Conservation (phyloP, 164 flowering plant genomes). For the Magnolia changhungtana region DNA sequence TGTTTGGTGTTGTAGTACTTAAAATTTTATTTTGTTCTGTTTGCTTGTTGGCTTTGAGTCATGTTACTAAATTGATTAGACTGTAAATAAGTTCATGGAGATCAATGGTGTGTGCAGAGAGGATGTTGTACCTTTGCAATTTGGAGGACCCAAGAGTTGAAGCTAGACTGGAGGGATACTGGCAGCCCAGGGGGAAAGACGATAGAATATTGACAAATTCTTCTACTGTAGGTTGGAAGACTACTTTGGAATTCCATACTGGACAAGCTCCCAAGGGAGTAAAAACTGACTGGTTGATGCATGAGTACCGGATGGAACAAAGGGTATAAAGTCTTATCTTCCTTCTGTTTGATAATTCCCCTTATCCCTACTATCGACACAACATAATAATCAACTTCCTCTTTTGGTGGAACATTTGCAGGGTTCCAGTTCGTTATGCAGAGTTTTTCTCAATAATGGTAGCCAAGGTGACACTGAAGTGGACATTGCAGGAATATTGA, state of each 20-base stretch:
- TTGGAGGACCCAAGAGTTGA: conserved; percentile 16
- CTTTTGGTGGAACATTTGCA: conserved; percentile 37
- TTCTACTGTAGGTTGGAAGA: conserved; percentile 41
- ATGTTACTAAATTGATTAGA: not conserved
- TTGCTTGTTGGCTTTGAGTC: not conserved
- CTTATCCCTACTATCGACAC: conserved; percentile 16
- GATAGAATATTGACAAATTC: conserved; percentile 21
- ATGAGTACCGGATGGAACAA: conserved; percentile 39
- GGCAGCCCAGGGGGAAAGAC: conserved; percentile 41
- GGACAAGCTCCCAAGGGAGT: conserved; percentile 28
- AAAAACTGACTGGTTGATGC: conserved; percentile 55
- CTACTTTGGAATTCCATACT: conserved; percentile 37
- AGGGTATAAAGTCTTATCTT: conserved; percentile 13
- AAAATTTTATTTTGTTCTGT: too few relatives aligned
- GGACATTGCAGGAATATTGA: not conserved
- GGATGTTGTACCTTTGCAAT: conserved; percentile 33
- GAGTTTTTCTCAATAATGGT: conserved; percentile 31
- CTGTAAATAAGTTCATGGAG: not conserved
- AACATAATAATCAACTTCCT: conserved; percentile 12
- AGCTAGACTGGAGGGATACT: conserved; percentile 31
- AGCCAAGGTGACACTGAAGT: not conserved
- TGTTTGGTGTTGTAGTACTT: too few relatives aligned
- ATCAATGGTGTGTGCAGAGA: conserved; percentile 31
- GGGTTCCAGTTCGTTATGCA: conserved; percentile 37
- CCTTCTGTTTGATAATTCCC: conserved; percentile 7